Base-by-base conservation (phyloP, 306 rosid species). In the Fagus crenata region DNA sequence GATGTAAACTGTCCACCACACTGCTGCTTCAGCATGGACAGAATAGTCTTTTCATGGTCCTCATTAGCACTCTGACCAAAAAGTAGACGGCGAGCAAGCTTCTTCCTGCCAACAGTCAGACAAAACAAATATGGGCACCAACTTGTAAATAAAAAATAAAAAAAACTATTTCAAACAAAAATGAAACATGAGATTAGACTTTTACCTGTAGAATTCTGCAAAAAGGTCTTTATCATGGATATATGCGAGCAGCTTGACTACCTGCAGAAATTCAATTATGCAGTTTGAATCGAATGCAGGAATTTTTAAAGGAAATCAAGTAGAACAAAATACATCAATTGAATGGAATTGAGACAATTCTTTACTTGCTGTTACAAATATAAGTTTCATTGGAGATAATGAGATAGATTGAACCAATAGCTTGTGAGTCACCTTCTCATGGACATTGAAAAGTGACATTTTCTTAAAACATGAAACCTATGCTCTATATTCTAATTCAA, bases 1-100 rank as follows among this genome's bases (percentile, higher is more conserved):
- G 96, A 90, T 46, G 97, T 93, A 84, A 93, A 93, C 86, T 85
- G 93, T 14, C 85, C 91, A 74, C 98, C 96, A 71, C 88, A 93
- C 79, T 89, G 94, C 83, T 90, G 94, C 88, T 92, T 92, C 69
- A 93, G 75, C 82, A 85, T 89, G 0, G 89, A 85, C 69, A 93
- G 84, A 53, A 92, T 85, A 76, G 87, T 76, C 71, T 78, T 93
- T 84, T 93, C 96, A 22, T 89, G 93, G 69, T 93, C 96, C 46
- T 86, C 91, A 33, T 88, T 92, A 36, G 93, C 94, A 84, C 94
- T 92, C 74, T 87, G 81, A 69, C 86, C 98, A 77, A 92, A 93
- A 81, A 92, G 98, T 37, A 93, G 85, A 61, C 98, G 86, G 13
- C 93, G 91, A 37, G 97, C 98, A 40, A 93, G 96, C 85, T 92